Evolutionary conservation across 1,284 basidiomycete genomes (phyloP), one percentile per base, ranked within the genome.

Genomic region (Leccinum pachyderme): DNA sequence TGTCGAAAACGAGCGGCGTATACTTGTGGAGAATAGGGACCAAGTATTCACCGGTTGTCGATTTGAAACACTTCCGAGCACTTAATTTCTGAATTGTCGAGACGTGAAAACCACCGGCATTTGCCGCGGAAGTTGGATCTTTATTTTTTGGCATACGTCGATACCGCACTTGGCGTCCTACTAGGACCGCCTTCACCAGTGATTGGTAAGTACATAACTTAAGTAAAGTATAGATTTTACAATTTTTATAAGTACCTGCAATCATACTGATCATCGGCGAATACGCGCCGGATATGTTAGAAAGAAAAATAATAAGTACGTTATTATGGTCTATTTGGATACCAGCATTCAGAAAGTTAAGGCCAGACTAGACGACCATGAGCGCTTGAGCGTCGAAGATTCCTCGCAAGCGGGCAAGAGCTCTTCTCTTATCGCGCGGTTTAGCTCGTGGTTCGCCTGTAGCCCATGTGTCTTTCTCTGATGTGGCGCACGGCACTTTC

Each of bases 401-500:
- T 18, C 13, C n/a, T 31, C 32, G 11, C 29, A 15, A 53, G 29
- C 5, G 2, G 43, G 4, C 6, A 5, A 43, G 2, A 27, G 11
- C 7, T 28, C 35, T 1, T 7, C 65, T 55, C 59, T 13, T 15
- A 46, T n/a, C n/a, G n/a, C n/a, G n/a, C n/a, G n/a, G 22, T 29
- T 22, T 18, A n/a, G 9, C n/a, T 24, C 41, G 15, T 8, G 4
- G 24, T n/a, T 32, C 68, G 66, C 27, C 22, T 66, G 22, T 12
- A 43, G 8, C 53, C 4, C 11, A 72, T 13, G 24, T 69, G 70
- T 3, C 1, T 54, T 22, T 69, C 68, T 0, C 57, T 50, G 0
- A 66, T 8, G 7, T 68, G 67, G 0, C 70, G 59, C 2, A 53
- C 35, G 1, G 72, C 58, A 7, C 55, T 56, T 41, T 67, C 59